Evolutionary conservation across 2,329 filamentous ascomycete species (phyloP), one percentile per base, ranked within the genome.

Genomic region (Colletotrichum navitas): DNA sequence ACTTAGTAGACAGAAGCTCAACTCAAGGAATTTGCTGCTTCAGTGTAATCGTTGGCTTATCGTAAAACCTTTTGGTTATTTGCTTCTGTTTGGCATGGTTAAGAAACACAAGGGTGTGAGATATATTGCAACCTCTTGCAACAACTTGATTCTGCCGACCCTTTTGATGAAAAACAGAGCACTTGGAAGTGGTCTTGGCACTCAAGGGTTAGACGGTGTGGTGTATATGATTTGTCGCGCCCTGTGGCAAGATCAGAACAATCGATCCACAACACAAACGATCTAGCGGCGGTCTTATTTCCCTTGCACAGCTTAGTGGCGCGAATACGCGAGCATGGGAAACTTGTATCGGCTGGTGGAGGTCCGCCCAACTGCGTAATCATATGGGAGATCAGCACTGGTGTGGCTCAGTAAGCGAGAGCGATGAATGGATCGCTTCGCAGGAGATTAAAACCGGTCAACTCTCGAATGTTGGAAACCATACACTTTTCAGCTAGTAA

Each of bases 251-350:
- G 4, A 36, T 0, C 14, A 39, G 21, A 12, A 16, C 11, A 56
- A 14, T 24, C 21, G 16, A 39, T 16, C 21, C 32, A n/a, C 4
- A 21, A 4, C 60, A 26, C 47, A 29, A 34, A 59, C 1, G 10
- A 65, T 43, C n/a, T 66, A 45, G 47, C 56, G 4, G 47, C 63
- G 68, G 67, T 10, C 16, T 8, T 62, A 3, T 1, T 41, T 56
- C 16, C 68, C 63, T 18, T 34, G 49, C 24, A 7, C 36, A 43
- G 63, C 43, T 49, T 70, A 70, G 68, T 41, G 68, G 56, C 11
- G 21, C 24, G n/a, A 26, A 45, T 16, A 29, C 11, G 5, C 26
- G 34, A 56, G 5, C 24, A 49, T 56, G 43, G 51, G 47, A 26
- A 41, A n/a, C 16, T 26, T 51, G 36, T 32, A 34, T 21, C 54